Evolutionary conservation across 768 basidiomycete species (phyloP), one percentile per base, ranked within the genome.

Genomic region (Termitomyces heimii): DNA sequence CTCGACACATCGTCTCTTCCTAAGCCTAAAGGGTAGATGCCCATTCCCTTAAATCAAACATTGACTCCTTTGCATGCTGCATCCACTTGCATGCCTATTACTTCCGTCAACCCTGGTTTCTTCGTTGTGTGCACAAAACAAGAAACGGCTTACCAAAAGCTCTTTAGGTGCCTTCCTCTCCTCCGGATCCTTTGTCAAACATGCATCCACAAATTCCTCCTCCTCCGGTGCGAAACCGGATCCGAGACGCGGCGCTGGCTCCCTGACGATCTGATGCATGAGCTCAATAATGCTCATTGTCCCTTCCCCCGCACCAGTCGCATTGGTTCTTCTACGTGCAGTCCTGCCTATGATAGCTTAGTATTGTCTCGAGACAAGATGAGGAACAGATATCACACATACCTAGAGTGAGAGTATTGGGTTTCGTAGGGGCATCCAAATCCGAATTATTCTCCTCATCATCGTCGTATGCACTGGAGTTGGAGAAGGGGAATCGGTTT

Each of bases 251-350:
- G 97, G 97, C 26, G 97, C 96, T 55, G 95, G 94, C 74, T 98
- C 97, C 67, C 96, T 97, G 51, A 99, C 96, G 66, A 99, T 98
- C 67, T 98, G 92, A 67, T 98, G 97, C 64, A 99, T 76, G 48
- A 99, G 71, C 74, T 99, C 97, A 58, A 99, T 76, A 71, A 99
- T 98, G 65, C 88, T 91, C 94, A 99, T 97, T 62, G 92, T 94
- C 86, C 90, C 92, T 32, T 88, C 89, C 1, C 90, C 90, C 28
- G 93, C 94, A 67, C 93, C 90, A 50, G 94, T 94, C 64, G 84
- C 87, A 13, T 14, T 31, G 16, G 18, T 35, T 3, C 24, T 90
- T 64, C 87, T 76, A 70, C 86, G 87, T 43, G 62, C 88, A 86
- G 51, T 54, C 28, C 47, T 32, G 18, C 40, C 56, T 29, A 20